Conservation (phyloP, 352 stramenopile genomes). For the Globisporangium splendens region DNA sequence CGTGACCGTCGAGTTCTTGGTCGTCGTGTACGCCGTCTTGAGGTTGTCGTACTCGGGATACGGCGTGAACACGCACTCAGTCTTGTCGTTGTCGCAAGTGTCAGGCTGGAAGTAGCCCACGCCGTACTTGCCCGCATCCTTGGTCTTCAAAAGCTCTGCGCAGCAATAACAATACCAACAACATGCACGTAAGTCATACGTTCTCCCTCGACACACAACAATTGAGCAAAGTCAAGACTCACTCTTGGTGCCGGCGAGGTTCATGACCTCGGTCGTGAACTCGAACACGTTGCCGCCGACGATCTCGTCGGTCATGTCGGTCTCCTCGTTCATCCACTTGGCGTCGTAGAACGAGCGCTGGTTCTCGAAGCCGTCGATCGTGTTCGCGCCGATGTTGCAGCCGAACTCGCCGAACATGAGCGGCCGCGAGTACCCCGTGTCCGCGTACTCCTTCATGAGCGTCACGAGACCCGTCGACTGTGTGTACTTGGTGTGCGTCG, state of each 20-base stretch:
- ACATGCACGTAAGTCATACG: no score
- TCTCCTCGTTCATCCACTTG: slow-evolving; percentile 78
- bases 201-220: not conserved
- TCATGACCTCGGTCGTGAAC: slow-evolving; percentile 62
- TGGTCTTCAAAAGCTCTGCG: slow-evolving; percentile 19
- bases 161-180: slow-evolving; percentile 1
- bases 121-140: slow-evolving; percentile 63
- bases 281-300: slow-evolving; percentile 76
- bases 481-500: slow-evolving; percentile 45
- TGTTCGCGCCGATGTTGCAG: slow-evolving; percentile 66
- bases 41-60: slow-evolving; percentile 76
- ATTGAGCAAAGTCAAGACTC: not conserved
- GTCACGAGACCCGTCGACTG: slow-evolving; percentile 55
- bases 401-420: slow-evolving; percentile 81
- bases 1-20: slow-evolving; percentile 49
- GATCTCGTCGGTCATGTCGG: slow-evolving; percentile 59
- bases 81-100: slow-evolving; percentile 56
- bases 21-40: slow-evolving; percentile 72
- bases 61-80: slow-evolving; percentile 49
- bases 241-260: slow-evolving; percentile 39
- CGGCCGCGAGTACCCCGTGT: slow-evolving; percentile 42
- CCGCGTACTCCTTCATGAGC: slow-evolving; percentile 59
- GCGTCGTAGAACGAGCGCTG: slow-evolving; percentile 66
- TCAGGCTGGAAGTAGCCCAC: slow-evolving; percentile 71
- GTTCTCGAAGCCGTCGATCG: slow-evolving; percentile 63